Base-by-base conservation (phyloP, 169 alveolate species). In the Eimeria acervulina region DNA sequence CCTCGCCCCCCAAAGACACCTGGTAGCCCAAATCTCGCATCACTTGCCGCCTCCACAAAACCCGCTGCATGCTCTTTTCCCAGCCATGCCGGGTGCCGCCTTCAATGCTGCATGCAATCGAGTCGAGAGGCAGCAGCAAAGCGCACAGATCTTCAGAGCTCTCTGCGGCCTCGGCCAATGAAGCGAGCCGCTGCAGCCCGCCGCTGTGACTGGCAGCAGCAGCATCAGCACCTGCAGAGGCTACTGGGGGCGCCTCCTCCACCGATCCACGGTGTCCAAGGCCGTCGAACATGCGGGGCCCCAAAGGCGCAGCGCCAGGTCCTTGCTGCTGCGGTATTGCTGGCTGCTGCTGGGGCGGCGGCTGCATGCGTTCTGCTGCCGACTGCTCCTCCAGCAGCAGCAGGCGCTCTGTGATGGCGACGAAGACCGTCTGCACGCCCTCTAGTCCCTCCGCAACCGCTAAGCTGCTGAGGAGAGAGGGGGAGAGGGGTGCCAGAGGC, bases 71-170 rank as follows among this genome's bases (percentile, higher is more conserved):
- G 42, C 93, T 68, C 10, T 84, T 80, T 15, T 40, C 59, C 93
- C 93, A 84, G 52, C 93, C 93, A 36, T 61, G 1, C 17, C 78
- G 52, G 17, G 93, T 55, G 93, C 93, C 38, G 12, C 93, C 78
- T 68, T 84, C 93, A 8, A 84, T 51, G 78, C 76, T 40, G 26
- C 61, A 63, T 1, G 93, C 93, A 21, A 55, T 12, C 2, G 78
- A 8, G 7, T 84, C 93, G 19, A 84, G 61, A 2, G 93, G 78
- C 51, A 84, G 78, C 28, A 84, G 78, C 36, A 84, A 42, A 28
- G 40, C 36, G 28, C 42, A 31, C 12, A 84, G 80, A 61, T 59
- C 93, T 28, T 26, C 93, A 0, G 68, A 1, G 21, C 40, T 36
- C 59, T 51, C 93, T 21, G 93, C 93, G 12, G 59, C 66, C 76